Base-by-base conservation (phyloP, 1,284 basidiomycete species). In the Leccinum angustisporum region DNA sequence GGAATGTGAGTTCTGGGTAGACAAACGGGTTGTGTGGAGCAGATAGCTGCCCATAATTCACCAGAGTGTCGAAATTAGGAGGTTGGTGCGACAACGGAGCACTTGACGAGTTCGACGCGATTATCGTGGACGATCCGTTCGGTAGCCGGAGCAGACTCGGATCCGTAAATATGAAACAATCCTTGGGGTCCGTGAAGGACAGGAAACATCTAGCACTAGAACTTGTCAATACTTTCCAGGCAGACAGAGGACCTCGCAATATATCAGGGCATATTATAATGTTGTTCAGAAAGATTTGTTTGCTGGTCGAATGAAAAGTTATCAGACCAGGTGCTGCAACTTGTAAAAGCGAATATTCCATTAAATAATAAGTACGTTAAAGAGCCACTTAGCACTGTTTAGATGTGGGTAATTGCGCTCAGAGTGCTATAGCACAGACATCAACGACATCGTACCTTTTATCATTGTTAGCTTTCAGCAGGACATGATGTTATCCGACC, bases 151-250 rank as follows among this genome's bases (percentile, higher is more conserved):
- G 25, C 25, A 27, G 25, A 27, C 25, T 27, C 25, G 25, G 25
- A 27, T 27, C 25, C 25, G 25, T 27, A 27, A 27, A 27, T 27
- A 27, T 27, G 4, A 3, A 27, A 27, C 25, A 4, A 27, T 4
- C 25, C 25, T 27, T 27, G 25, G 25, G 4, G 25, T 11, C 96
- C 96, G 0, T 91, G 55, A n/a, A 33, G 21, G 0, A 38, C 9
- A 13, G 27, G 30, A 1, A 48, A 11, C 1, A 50, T 59, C 69
- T 69, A 50, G 54, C 1, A 31, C 21, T 3, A 34, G 9, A 40
- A 36, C 13, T 13, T 7, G 16, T 69, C 1, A 66, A 5, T 6
- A 6, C 13, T 30, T 13, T 51, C 56, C 4, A 40, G n/a, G 5
- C 7, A 16, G 16, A 40, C 11, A 46, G 16, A n/a, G 27, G n/a